Evolutionary conservation across 2,329 filamentous ascomycete species (phyloP).

Genomic region (Phialophora expanda): DNA sequence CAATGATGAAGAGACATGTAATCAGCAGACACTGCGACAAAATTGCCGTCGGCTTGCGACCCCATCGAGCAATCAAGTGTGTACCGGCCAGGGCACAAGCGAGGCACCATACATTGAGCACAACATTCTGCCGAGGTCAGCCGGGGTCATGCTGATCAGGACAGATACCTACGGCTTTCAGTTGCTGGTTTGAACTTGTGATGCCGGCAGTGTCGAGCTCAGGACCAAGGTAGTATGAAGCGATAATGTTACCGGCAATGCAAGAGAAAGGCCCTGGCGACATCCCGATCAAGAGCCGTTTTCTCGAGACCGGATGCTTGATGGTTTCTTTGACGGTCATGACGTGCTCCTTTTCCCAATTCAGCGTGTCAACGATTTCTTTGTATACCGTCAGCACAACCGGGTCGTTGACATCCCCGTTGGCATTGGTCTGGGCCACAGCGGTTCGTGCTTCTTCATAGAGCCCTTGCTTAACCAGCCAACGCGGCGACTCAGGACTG

Average conservation of each 20-base stretch:
- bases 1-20: slow-evolving; percentile 58
- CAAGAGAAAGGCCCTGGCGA: slow-evolving; percentile 16
- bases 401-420: slow-evolving; percentile 19
- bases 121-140: slow-evolving; percentile 48
- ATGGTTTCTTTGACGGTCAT: slow-evolving; percentile 20
- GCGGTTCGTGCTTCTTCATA: slow-evolving; percentile 30
- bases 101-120: slow-evolving; percentile 59
- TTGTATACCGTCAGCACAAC: slow-evolving; percentile 16
- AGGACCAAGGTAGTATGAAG: slow-evolving; percentile 50
- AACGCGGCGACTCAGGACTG: slow-evolving; percentile 32
- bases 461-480: slow-evolving; percentile 37
- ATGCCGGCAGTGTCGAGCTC: slow-evolving; percentile 56
- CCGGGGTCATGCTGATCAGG: not conserved
- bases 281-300: slow-evolving; percentile 18
- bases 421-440: slow-evolving; percentile 20
- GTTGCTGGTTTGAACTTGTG: slow-evolving; percentile 50
- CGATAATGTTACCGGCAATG: slow-evolving; percentile 47
- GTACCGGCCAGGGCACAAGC: slow-evolving; percentile 52
- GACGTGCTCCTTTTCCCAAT: slow-evolving; percentile 31
- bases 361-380: slow-evolving; percentile 30
- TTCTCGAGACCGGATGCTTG: slow-evolving; percentile 11
- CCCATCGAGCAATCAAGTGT: slow-evolving; percentile 50
- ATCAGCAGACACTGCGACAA: slow-evolving; percentile 42
- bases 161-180: slow-evolving; percentile 45
- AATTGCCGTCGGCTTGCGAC: slow-evolving; percentile 49